Evolutionary conservation across 1,284 basidiomycete genomes (phyloP), one percentile per base, ranked within the genome.

Genomic region (Marasmius sp.): DNA sequence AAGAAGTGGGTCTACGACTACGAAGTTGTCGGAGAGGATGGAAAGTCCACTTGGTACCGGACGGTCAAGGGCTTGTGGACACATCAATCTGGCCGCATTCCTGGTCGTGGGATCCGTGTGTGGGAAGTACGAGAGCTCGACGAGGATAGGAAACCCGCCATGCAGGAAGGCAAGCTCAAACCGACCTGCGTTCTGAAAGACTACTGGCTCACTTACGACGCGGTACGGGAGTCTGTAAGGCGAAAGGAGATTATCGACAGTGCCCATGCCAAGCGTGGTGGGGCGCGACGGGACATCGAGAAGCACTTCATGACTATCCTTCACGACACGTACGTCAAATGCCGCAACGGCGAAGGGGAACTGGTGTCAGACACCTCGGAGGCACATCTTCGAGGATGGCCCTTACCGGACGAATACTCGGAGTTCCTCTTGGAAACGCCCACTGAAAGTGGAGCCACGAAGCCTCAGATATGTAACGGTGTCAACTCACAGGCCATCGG

Each of bases 231-330:
- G 48, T n/a, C 18, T 10, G 18, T 20, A 27, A 49, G 18, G 6
- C 48, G 27, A 27, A 49, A 27, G 18, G 18, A 49, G 12, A 49
- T 49, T 12, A 20, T 49, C 10, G 48, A 49, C 27, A 27, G 27
- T 27, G 27, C 27, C 27, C 27, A 27, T 20, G 48, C 18, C 18
- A 27, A 10, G 12, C 11, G 48, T 49, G 48, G 11, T 3, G 18
- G 18, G 18, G 12, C 11, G 4, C 10, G 34, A 20, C 11, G 34
- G 27, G 37, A 57, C 45, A 20, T 37, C 55, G 20, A 33, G 34
- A 39, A 57, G 34, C 38, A 69, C 57, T 16, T 58, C 57, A 39
- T 51, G 47, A 57, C 55, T 20, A 18, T 37, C 34, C 38, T 33
- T 9, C 16, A 12, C 55, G 48, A 49, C 48, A 16, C 48, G 18